Conservation (phyloP, 139 green algal genomes). For the Pseudopediastrum boryanum region DNA sequence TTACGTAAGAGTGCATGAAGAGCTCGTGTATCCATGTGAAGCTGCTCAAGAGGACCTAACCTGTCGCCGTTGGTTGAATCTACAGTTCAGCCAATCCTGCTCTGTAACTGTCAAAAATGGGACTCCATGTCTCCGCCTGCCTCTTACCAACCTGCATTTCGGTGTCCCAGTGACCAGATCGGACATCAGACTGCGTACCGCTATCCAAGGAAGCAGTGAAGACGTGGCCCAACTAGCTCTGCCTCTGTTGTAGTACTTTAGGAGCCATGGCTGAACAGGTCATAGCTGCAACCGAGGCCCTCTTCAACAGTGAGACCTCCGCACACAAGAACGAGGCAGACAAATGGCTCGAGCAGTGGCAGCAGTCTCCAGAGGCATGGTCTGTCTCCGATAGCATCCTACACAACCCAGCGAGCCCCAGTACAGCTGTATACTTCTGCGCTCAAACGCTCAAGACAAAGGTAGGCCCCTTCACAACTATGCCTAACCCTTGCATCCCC, state of each 20-base stretch:
- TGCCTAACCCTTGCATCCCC: background rate
- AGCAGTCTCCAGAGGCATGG: conserved; percentile 76
- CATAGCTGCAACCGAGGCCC: conserved; percentile 73
- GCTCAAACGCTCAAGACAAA: conserved; percentile 93
- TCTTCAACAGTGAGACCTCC: conserved; percentile 77
- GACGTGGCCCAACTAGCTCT: background rate
- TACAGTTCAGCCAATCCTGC: background rate
- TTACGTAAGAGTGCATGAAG: too few species aligned
- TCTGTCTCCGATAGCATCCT: conserved; percentile 74
- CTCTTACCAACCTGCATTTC: background rate
- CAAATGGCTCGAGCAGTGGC: conserved; percentile 86
- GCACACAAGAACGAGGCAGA: conserved; percentile 70
- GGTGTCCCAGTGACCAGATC: background rate
- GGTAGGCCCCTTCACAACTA: conserved; percentile 44
- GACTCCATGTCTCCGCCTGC: background rate
- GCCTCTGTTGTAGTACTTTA: background rate
- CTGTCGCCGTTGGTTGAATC: too few species aligned
- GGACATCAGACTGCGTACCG: background rate
- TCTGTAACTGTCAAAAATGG: background rate
- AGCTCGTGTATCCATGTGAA: too few species aligned
- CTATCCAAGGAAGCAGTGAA: background rate
- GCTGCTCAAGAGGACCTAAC: too few species aligned
- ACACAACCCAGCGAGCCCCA: conserved; percentile 58
- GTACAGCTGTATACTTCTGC: conserved; percentile 88
- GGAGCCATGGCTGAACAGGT: conserved; percentile 31